Evolutionary conservation across 2,329 filamentous ascomycete species (phyloP), one percentile per base, ranked within the genome.

Genomic region (Clonostachys chloroleuca): DNA sequence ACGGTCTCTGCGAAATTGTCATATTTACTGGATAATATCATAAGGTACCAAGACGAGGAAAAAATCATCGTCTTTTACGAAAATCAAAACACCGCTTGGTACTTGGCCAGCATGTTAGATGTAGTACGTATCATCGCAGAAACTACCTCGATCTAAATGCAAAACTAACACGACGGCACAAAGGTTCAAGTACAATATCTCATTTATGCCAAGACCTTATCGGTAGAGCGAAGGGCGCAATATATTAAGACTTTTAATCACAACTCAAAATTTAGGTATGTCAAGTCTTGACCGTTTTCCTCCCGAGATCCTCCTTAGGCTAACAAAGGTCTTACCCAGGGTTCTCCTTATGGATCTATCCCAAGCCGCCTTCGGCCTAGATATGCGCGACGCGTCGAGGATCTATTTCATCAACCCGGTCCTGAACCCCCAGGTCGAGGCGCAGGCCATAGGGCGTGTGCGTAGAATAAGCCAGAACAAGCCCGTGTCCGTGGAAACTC

Each of bases 11-110:
- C 88, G 0, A 97, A 97, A 64, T 73, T 96, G 4, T 92, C 87
- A 4, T 96, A 96, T 58, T 72, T 96, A 6, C 70, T 96, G 16
- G 86, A 91, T 46, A 76, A 81, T 34, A 83, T 96, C 12, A 64
- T 84, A 6, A 72, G 78, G 45, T 74, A 92, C 51, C 81, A 94
- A 46, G 65, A 74, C 1, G 67, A 77, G 0, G 91, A 96, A 58
- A 95, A 96, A 64, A 94, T 95, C 5, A 81, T 96, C 45, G 79
- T 96, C 10, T 97, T 97, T 63, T 96, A 96, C 62, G 90, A 95
- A 51, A 86, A 87, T 34, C 87, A 94, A 50, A 92, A 95, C 55
- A 78, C 87, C 3, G 92, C 90, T 2, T 95, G 81, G 64, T 96
- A 95, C 67, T 79, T 96, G 37, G 87, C 89, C 0, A 84, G 91